Conservation (phyloP, 2,329 filamentous ascomycete species). For the Apiospora sp. region DNA sequence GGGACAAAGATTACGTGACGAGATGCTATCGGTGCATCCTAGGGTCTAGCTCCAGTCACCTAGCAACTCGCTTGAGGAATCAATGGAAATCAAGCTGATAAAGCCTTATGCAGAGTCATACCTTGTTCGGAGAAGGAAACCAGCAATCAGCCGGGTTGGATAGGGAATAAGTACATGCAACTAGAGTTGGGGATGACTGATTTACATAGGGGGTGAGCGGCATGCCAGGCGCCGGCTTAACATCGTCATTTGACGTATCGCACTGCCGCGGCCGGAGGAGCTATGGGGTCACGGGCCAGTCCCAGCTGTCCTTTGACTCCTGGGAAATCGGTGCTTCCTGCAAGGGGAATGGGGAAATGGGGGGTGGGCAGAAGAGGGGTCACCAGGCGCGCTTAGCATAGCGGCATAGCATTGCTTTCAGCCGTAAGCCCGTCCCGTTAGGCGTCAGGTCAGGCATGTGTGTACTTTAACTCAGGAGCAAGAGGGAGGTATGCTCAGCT, state of each 20-base stretch:
- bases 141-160: not conserved
- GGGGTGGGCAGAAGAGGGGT: conserved; percentile 15
- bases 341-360: conserved; percentile 20
- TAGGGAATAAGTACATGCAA: not conserved
- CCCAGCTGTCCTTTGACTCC: not conserved
- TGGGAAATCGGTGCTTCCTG: not conserved
- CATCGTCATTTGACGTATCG: conserved; percentile 25
- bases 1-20: not conserved
- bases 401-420: not conserved
- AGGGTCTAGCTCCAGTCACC: not conserved
- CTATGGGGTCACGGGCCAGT: conserved; percentile 22
- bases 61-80: conserved; percentile 13
- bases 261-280: not conserved
- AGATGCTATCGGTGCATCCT: conserved; percentile 11
- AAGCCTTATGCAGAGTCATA: conserved; percentile 14
- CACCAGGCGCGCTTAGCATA: not conserved
- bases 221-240: conserved; percentile 1
- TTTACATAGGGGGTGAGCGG: not conserved
- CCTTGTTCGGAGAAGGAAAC: not conserved
- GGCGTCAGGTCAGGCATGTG: not conserved
- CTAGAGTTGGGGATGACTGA: conserved; percentile 2
- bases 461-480: too few species aligned
- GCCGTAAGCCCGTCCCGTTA: not conserved
- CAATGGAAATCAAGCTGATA: not conserved
- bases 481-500: not conserved